phyloP scores from a whole-genome alignment of 345 rosid genomes.

The Lepidium sativum region DNA sequence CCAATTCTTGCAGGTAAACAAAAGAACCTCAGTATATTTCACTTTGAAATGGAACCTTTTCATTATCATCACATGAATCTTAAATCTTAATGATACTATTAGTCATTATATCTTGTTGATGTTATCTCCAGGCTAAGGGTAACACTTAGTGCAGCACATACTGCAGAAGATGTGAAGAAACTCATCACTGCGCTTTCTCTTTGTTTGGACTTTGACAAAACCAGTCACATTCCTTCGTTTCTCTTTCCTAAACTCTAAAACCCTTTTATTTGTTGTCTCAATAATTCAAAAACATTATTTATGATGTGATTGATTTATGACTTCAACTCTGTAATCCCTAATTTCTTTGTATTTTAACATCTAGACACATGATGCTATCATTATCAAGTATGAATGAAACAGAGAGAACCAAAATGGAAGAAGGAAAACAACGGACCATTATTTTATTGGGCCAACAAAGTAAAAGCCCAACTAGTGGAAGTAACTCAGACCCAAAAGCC shows the following conservation, averaged over 20 bases:
- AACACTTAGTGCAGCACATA: conserved; percentile 67
- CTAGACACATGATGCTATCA: neutral
- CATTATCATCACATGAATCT: neutral
- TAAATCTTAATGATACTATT: neutral
- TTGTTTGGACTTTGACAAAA: conserved; percentile 43
- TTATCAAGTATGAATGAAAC: neutral
- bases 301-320: neutral
- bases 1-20: conserved; percentile 83
- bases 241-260: conserved; percentile 32
- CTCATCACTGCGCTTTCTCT: conserved; percentile 49
- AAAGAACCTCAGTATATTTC: neutral
- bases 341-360: neutral
- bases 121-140: conserved; percentile 53
- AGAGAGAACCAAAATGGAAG: neutral
- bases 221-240: conserved; percentile 24
- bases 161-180: conserved; percentile 67
- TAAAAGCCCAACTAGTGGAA: neutral
- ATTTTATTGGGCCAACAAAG: neutral
- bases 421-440: neutral
- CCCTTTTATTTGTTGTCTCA: neutral
- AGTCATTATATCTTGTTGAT: neutral
- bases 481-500: neutral
- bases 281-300: neutral
- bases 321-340: neutral
- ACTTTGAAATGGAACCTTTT: neutral